Conservation (phyloP, 495 filamentous ascomycete genomes). For the Aspergillus sparsus region DNA sequence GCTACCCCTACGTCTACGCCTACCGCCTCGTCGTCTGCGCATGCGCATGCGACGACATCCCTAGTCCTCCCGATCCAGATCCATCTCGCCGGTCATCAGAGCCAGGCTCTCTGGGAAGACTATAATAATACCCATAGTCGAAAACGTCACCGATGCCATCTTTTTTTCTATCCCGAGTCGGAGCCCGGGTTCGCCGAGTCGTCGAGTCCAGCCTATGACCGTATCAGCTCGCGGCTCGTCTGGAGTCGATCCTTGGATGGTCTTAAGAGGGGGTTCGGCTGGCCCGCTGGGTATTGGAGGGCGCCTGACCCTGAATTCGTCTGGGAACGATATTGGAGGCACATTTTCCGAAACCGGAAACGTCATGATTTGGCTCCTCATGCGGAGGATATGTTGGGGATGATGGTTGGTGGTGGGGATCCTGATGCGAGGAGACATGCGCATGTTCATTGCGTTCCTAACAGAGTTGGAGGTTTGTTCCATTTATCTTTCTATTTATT, state of each 20-base stretch:
- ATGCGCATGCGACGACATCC: conserved; percentile 23
- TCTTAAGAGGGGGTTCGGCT: conserved; percentile 56
- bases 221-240: conserved; percentile 51
- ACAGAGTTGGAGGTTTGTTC: conserved; percentile 47
- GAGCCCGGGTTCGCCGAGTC: conserved; percentile 38
- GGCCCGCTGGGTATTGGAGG: conserved; percentile 37
- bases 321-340: conserved; percentile 57
- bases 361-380: conserved; percentile 18
- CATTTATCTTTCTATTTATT: background rate
- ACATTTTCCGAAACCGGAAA: conserved; percentile 16
- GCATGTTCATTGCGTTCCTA: conserved; percentile 34
- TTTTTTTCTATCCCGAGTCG: conserved; percentile 50
- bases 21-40: too few species aligned
- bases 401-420: conserved; percentile 17
- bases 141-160: conserved; percentile 48
- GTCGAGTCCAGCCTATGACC: conserved; percentile 28
- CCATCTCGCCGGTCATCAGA: conserved; percentile 52
- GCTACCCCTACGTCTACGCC: conserved; percentile 29
- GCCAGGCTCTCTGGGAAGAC: conserved; percentile 32
- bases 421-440: conserved; percentile 14
- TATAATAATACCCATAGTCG: conserved; percentile 24
- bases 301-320: conserved; percentile 60
- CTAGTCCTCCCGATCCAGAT: conserved; percentile 54
- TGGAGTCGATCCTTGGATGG: conserved; percentile 55
- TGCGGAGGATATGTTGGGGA: background rate